Evolutionary conservation across 1,284 basidiomycete genomes (phyloP).

Genomic region (Tilletia caries): DNA sequence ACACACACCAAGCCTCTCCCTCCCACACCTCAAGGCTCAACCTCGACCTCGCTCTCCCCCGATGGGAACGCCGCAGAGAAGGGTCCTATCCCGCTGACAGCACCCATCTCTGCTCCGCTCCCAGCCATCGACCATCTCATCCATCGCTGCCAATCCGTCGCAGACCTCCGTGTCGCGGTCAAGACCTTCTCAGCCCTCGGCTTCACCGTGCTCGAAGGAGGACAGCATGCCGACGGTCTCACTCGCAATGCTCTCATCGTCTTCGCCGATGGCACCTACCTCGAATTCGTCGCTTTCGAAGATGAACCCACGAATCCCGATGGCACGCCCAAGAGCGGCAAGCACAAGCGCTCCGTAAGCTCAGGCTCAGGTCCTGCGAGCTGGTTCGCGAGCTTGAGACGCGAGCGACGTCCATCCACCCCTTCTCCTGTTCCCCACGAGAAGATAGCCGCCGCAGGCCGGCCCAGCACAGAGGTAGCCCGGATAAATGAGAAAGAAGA

Average conservation of each 20-base stretch:
- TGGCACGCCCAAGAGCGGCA: too few relatives aligned
- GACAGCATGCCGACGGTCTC: conserved; percentile 31
- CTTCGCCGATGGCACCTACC: conserved; percentile 36
- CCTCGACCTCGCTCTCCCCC: too few relatives aligned
- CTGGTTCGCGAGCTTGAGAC: too few relatives aligned
- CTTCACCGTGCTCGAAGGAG: conserved; percentile 34
- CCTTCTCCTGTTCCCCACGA: too few relatives aligned
- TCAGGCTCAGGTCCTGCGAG: too few relatives aligned
- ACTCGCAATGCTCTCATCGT: conserved; percentile 39
- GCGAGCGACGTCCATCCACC: too few relatives aligned
- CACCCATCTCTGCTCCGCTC: neutral
- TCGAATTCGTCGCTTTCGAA: conserved; percentile 38
- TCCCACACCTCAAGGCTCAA: too few relatives aligned
- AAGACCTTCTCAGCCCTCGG: conserved; percentile 29
- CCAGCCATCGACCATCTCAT: conserved; percentile 41
- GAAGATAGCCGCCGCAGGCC: too few relatives aligned
- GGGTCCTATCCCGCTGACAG: conserved; percentile 18
- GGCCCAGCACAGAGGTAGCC: too few relatives aligned
- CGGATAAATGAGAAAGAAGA: conserved; percentile 13
- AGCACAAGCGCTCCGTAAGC: too few relatives aligned
- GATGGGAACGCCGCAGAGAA: too few relatives aligned
- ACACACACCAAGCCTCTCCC: too few relatives aligned
- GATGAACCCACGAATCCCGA: conserved; percentile 10
- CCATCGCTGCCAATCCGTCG: conserved; percentile 26
- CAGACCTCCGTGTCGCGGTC: conserved; percentile 25